Evolutionary conservation across 129 eudicot genomes (phyloP), one percentile per base, ranked within the genome.

Genomic region (Helichrysum umbraculigerum): DNA sequence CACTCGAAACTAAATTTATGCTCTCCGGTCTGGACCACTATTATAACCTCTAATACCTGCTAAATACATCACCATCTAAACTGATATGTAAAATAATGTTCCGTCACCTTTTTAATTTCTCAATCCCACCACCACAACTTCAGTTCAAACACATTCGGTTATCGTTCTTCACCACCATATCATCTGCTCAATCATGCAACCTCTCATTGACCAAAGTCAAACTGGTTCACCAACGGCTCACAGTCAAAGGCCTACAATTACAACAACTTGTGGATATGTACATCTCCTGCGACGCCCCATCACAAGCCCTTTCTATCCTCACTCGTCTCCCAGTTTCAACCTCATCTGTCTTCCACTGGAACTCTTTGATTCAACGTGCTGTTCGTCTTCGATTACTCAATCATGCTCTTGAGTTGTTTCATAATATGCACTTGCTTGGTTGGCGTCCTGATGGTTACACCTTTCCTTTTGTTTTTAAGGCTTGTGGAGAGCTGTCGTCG

Each of bases 361-460:
- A 89, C 83, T 12, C 51, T 12, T 81, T 92, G 15, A 92, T 92
- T 50, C 84, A 67, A 6, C 76, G 76, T 10, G 68, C 51, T 20
- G 85, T 83, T 16, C 77, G 71, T 19, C 68, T 61, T 41, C 72
- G 22, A 4, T 20, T 19, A 9, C 85, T 34, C 12, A 15, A 67
- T 2, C 64, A 82, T 1, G 81, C 88, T 10, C 62, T 92, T 62
- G 73, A 74, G 10, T 70, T 89, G 41, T 85, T 68, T 51, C 75
- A 69, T 20, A 25, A 20, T 3, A 92, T 92, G 97, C 70, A 59
- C 50, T 33, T 80, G 30, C 79, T 85, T 22, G 76, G 74, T 5
- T 87, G 88, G 89, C 20, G n/a, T 21, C 89, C 96, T 5, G 96
- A 92, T 61, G 91, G 82, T 30, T 85, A 85, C 62, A 89, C 97